Evolutionary conservation across 345 rosid genomes (phyloP).

Genomic region (Euclidium syriacum): DNA sequence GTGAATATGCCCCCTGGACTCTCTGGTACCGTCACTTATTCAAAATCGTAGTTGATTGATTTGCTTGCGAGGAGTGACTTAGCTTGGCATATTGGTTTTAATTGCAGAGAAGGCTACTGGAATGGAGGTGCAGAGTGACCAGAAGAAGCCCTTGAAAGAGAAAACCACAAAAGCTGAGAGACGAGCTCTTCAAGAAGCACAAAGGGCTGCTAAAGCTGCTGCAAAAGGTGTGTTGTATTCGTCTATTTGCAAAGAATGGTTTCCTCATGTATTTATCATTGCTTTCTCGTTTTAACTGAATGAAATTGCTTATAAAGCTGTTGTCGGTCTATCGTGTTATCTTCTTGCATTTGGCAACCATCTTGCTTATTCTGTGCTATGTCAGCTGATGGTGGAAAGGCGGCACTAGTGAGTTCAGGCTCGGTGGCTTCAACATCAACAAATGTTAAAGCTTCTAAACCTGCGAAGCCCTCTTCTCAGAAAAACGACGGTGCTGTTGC

Average conservation of each 20-base stretch:
- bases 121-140: slow-evolving; percentile 48
- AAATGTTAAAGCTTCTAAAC: slow-evolving; percentile 49
- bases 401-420: slow-evolving; percentile 32
- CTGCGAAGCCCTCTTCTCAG: slow-evolving; percentile 47
- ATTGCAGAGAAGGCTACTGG: slow-evolving; percentile 53
- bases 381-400: slow-evolving; percentile 55
- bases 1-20: slow-evolving; percentile 55
- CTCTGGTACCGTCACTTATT: slow-evolving; percentile 39
- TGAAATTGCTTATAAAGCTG: not conserved
- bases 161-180: slow-evolving; percentile 90
- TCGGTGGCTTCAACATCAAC: slow-evolving; percentile 26
- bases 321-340: not conserved
- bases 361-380: not conserved
- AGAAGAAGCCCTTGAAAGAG: slow-evolving; percentile 55
- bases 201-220: slow-evolving; percentile 85
- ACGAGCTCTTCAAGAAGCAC: slow-evolving; percentile 91
- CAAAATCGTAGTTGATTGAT: no score
- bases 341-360: not conserved
- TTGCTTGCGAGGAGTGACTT: no score
- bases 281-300: not conserved
- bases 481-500: slow-evolving; percentile 48
- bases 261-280: not conserved
- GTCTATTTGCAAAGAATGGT: not conserved
- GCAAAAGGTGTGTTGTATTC: slow-evolving; percentile 58
- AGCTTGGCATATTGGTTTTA: not conserved